Evolutionary conservation across 1,139 yeast species (phyloP).

Genomic region (Geotrichum phurueaensis): DNA sequence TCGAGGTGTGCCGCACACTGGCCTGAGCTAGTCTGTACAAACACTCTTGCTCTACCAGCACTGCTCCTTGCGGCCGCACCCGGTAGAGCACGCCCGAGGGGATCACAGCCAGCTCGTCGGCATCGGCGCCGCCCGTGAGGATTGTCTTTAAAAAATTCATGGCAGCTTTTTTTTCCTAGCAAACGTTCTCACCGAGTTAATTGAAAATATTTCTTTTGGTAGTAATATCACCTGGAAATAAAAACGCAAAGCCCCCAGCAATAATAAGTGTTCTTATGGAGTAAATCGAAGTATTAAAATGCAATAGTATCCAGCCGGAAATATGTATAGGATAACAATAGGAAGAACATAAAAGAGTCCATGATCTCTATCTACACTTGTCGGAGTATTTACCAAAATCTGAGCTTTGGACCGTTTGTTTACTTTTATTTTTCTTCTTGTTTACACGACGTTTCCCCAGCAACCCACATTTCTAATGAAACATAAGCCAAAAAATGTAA

Average conservation of each 20-base stretch:
- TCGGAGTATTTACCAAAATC: background rate
- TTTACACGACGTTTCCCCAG: background rate
- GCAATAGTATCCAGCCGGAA: no score
- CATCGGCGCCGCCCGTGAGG: slow-evolving; percentile 49
- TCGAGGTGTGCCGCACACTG: slow-evolving; percentile 59
- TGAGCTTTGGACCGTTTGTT: background rate
- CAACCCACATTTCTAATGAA: background rate
- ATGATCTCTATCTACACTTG: background rate
- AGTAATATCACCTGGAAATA: no score
- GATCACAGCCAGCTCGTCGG: slow-evolving; percentile 64
- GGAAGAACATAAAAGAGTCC: background rate
- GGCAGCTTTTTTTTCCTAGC: background rate
- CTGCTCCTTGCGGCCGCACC: slow-evolving; percentile 68
- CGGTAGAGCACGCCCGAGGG: slow-evolving; percentile 78
- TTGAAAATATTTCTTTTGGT: no score
- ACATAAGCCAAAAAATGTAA: background rate
- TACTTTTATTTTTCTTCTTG: background rate
- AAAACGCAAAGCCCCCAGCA: no score
- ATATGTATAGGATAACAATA: no score
- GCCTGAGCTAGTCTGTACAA: slow-evolving; percentile 61
- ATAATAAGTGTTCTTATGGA: no score
- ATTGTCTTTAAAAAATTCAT: slow-evolving; percentile 80
- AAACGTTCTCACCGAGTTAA: no score
- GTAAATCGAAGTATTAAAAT: no score
- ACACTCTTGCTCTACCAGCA: slow-evolving; percentile 83